A percentile compares a stretch with the other conserved stretches of the same genome.
Evolutionary conservation across 352 stramenopile genomes (phyloP).

Genomic region (Phytopythium aichiense): DNA sequence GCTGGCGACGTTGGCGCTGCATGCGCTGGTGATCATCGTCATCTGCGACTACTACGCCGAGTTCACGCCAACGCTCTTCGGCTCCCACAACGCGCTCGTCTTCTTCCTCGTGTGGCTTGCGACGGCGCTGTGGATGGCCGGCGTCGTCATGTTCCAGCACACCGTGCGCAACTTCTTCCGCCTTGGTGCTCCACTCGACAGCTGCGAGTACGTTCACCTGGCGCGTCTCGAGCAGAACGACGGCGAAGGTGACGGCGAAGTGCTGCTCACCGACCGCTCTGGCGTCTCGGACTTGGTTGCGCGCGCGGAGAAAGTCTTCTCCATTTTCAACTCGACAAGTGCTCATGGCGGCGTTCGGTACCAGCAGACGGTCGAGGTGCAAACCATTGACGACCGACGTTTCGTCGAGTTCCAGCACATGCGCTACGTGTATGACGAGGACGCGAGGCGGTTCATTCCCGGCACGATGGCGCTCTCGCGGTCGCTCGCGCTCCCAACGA

Average conservation of each 20-base stretch:
- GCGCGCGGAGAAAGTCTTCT: conserved; percentile 14
- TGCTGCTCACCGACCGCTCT: conserved; percentile 24
- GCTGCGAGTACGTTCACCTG: conserved; percentile 31
- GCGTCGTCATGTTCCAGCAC: conserved; percentile 18
- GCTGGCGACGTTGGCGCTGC: conserved; percentile 12
- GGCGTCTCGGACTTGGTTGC: conserved; percentile 25
- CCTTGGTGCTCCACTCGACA: conserved; percentile 14
- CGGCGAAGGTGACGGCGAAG: conserved; percentile 14
- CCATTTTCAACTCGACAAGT: conserved; percentile 7
- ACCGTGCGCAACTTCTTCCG: conserved; percentile 35
- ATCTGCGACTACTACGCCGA: conserved; percentile 34
- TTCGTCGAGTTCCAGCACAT: conserved; percentile 41
- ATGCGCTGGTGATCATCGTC: conserved; percentile 24
- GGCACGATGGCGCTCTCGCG: conserved; percentile 17
- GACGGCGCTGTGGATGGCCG: conserved; percentile 19
- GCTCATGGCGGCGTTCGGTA: conserved; percentile 10
- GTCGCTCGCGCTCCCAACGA: background rate
- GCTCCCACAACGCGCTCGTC: conserved; percentile 16
- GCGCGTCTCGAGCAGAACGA: conserved; percentile 14
- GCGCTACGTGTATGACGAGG: conserved; percentile 36
- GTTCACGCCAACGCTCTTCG: conserved; percentile 24
- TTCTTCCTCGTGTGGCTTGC: conserved; percentile 37
- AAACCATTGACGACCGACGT: conserved; percentile 13
- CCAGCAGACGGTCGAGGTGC: conserved; percentile 25
- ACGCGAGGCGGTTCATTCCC: conserved; percentile 19